A percentile compares a stretch with the other conserved stretches of the same genome.
Conservation (phyloP, 2,329 filamentous ascomycete species). For the Monosporascus sp. region DNA sequence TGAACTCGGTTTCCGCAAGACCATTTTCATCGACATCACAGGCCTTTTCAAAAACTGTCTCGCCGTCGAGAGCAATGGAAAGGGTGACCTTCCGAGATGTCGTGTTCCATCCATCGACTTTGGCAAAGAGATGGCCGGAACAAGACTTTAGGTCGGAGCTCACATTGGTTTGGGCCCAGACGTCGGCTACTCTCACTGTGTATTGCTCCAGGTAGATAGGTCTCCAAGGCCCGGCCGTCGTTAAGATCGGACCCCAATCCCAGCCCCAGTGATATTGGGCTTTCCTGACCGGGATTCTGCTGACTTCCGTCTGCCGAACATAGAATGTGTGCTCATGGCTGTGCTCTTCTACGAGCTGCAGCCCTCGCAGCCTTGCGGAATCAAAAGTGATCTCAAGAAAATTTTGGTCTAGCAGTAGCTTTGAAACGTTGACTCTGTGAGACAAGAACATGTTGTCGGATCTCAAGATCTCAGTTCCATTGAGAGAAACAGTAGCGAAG, state of each 20-base stretch:
- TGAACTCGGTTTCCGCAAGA: slow-evolving; percentile 22
- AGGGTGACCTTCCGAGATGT: slow-evolving; percentile 19
- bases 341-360: slow-evolving; percentile 46
- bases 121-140: slow-evolving; percentile 31
- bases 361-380: slow-evolving; percentile 46
- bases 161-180: slow-evolving; percentile 40
- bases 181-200: slow-evolving; percentile 50
- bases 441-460: slow-evolving; percentile 62
- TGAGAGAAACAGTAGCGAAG: slow-evolving; percentile 53
- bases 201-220: slow-evolving; percentile 63
- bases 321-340: slow-evolving; percentile 49
- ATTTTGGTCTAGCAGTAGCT: slow-evolving; percentile 36
- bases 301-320: slow-evolving; percentile 42
- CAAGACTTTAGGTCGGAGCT: slow-evolving; percentile 31
- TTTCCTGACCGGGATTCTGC: slow-evolving; percentile 51
- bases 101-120: slow-evolving; percentile 29
- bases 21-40: slow-evolving; percentile 12
- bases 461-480: slow-evolving; percentile 46
- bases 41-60: slow-evolving; percentile 14
- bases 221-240: slow-evolving; percentile 62
- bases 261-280: slow-evolving; percentile 68
- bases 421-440: slow-evolving; percentile 48
- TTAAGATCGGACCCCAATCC: slow-evolving; percentile 64
- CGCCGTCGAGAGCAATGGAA: slow-evolving; percentile 17
- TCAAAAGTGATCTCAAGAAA: slow-evolving; percentile 52